A percentile compares a stretch with the other conserved stretches of the same genome.
These are phyloP conservation scores for Casuarina cunninghamiana DNA, from an alignment of 306 rosid species.

Conservation along the genomic window DNA sequence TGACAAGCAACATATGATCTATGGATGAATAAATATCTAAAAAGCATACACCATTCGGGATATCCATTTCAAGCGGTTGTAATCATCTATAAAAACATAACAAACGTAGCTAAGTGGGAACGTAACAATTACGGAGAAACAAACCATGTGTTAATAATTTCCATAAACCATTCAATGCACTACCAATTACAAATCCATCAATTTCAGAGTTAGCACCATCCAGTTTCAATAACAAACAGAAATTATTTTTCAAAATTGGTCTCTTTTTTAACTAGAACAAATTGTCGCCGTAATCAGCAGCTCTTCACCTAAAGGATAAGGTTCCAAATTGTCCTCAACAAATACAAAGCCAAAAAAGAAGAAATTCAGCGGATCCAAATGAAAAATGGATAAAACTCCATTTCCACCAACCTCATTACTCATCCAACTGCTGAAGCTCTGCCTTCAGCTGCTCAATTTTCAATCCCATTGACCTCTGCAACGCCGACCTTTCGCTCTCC, in stretches of 20 bases:
- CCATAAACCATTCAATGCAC: background rate
- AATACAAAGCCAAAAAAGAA: background rate
- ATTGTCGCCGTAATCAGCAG: conserved; percentile 1
- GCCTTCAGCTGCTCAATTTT: conserved; percentile 95
- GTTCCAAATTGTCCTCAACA: conserved; percentile 11
- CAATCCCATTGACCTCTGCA: conserved; percentile 87
- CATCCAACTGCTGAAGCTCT: conserved; percentile 77
- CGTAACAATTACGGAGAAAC: background rate
- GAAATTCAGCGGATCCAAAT: background rate
- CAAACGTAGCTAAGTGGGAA: background rate
- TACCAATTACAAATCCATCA: background rate
- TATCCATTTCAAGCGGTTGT: background rate
- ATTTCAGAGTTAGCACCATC: background rate
- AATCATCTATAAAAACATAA: background rate
- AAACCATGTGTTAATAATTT: background rate
- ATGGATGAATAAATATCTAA: background rate
- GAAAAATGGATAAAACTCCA: background rate
- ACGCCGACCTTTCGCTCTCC: conserved; percentile 55
- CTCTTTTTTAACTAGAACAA: background rate
- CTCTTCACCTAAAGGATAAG: background rate
- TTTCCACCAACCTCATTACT: conserved; percentile 52
- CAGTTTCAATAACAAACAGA: conserved; percentile 1
- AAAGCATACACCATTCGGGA: conserved; percentile 8
- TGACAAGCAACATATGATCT: background rate
- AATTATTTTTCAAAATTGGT: conserved; percentile 30